These are phyloP conservation scores for Luzula sylvatica DNA, from an alignment of 176 grass and related monocot genomes.

Conservation along the genomic window DNA sequence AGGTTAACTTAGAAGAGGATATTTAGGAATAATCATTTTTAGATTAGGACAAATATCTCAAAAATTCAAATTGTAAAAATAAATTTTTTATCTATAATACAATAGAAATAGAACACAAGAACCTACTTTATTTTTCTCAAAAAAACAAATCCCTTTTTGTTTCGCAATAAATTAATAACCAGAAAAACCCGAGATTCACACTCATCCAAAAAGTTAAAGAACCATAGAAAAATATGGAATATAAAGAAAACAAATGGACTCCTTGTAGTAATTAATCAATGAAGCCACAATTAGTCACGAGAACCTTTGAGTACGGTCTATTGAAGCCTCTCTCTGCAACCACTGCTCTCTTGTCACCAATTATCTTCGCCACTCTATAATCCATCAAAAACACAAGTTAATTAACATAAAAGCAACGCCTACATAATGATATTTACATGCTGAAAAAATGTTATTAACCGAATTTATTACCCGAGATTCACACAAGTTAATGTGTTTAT, in stretches of 20 bases:
- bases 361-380: constrained; percentile 82
- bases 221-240: not conserved
- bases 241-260: not conserved
- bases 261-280: constrained; percentile 9
- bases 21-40: no score
- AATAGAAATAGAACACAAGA: no score
- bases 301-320: constrained; percentile 70
- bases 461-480: not conserved
- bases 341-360: constrained; percentile 88
- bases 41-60: no score
- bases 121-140: no score
- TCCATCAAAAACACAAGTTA: not conserved
- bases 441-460: not conserved
- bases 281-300: constrained; percentile 63
- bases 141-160: no score
- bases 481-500: not conserved
- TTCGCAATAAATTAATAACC: not conserved
- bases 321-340: constrained; percentile 87
- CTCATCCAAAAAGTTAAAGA: not conserved
- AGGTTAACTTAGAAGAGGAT: no score
- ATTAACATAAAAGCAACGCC: not conserved
- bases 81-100: no score
- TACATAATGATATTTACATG: not conserved
- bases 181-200: not conserved
- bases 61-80: not conserved